Evolutionary conservation across 1,284 basidiomycete genomes (phyloP).

Genomic region (Ganoderma sp.): DNA sequence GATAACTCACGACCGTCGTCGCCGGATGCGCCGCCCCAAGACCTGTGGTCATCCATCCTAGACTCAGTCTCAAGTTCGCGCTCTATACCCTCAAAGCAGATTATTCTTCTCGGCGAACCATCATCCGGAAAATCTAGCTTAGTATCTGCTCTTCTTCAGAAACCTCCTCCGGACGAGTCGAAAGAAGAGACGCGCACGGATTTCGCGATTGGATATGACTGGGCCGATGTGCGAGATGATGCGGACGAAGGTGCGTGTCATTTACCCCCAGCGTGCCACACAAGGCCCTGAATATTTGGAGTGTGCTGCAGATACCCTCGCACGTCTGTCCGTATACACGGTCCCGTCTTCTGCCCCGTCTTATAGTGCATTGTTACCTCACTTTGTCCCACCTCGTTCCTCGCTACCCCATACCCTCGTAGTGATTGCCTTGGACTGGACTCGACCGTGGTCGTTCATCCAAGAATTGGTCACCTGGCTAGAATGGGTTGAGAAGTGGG

Average conservation of each 20-base stretch:
- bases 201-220: conserved; percentile 88
- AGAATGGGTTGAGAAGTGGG: conserved; percentile 83
- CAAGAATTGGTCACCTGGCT: conserved; percentile 91
- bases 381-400: conserved; percentile 77
- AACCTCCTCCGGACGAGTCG: conserved; percentile 57
- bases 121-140: conserved; percentile 79
- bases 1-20: conserved; percentile 63
- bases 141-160: conserved; percentile 72
- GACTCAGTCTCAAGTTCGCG: conserved; percentile 86
- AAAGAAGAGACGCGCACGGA: conserved; percentile 64
- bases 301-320: conserved; percentile 70
- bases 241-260: conserved; percentile 80
- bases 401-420: conserved; percentile 81
- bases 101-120: conserved; percentile 81
- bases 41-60: conserved; percentile 91
- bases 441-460: conserved; percentile 89
- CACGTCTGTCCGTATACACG: conserved; percentile 87
- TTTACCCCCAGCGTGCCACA: background rate
- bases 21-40: conserved; percentile 73
- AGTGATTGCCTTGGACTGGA: conserved; percentile 95
- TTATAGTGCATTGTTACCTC: conserved; percentile 80
- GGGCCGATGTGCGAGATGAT: conserved; percentile 84
- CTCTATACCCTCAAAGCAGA: conserved; percentile 85
- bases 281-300: background rate
- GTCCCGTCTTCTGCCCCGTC: conserved; percentile 81